Evolutionary conservation across 2,329 filamentous ascomycete genomes (phyloP).

Genomic region (Pseudopyricularia javanii): DNA sequence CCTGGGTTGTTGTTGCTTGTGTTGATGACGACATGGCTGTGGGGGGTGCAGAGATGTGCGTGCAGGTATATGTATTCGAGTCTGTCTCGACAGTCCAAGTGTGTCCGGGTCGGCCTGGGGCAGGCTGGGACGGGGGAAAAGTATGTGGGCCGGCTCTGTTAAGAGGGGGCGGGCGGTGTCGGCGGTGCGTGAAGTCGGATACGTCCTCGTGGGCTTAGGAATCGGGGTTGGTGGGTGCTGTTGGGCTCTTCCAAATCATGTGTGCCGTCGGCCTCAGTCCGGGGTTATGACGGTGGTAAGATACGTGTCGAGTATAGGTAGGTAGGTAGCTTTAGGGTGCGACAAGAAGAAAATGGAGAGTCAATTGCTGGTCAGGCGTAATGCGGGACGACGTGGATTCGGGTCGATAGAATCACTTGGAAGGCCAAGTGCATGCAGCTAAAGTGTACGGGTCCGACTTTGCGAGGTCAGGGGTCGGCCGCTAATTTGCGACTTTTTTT

Average conservation of each 20-base stretch:
- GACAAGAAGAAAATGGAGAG: background rate
- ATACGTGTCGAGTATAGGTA: background rate
- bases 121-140: background rate
- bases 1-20: conserved; percentile 28
- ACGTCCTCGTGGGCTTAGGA: background rate
- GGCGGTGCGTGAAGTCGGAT: background rate
- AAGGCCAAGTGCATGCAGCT: background rate
- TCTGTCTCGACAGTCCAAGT: background rate
- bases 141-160: background rate
- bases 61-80: background rate
- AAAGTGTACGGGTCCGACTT: background rate
- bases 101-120: background rate
- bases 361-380: background rate
- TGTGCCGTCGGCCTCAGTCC: background rate
- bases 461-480: background rate
- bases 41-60: background rate
- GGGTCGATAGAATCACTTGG: background rate
- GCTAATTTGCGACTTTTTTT: background rate
- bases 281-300: background rate
- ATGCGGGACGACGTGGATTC: background rate
- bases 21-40: conserved; percentile 36
- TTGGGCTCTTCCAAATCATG: background rate
- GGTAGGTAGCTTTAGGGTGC: background rate
- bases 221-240: background rate
- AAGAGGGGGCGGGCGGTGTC: background rate